These are phyloP conservation scores for Chimonanthus praecox DNA, from an alignment of 164 flowering plant species.

Conservation along the genomic window DNA sequence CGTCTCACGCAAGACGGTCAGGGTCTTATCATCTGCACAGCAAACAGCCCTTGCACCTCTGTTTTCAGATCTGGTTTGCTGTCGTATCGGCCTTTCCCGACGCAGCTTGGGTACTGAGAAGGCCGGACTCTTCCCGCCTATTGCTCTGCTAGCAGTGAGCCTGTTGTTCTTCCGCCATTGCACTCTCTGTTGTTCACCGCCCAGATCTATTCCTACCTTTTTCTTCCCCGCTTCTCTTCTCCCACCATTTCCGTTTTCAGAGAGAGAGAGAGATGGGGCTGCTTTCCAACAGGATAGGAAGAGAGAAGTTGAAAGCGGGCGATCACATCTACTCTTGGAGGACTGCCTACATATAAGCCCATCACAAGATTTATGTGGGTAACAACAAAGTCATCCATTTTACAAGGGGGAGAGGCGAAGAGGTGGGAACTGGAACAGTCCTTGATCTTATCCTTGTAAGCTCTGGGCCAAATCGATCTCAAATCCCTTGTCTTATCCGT, in stretches of 20 bases:
- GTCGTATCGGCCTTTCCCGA: no score
- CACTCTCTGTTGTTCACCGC: no score
- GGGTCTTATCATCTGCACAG: no score
- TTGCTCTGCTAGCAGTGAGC: no score
- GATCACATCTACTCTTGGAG: constrained; percentile 95
- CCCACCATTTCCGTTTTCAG: not conserved
- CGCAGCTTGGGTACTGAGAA: no score
- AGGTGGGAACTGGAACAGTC: constrained; percentile 84
- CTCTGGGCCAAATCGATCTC: constrained; percentile 28
- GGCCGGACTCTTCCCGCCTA: no score
- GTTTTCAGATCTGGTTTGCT: no score
- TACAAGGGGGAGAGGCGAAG: constrained; percentile 69
- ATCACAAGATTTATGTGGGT: constrained; percentile 83
- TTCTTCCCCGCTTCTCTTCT: not conserved
- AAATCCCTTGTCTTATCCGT: constrained; percentile 34
- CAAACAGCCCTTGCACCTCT: no score
- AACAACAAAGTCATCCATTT: constrained; percentile 78
- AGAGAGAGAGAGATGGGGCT: constrained; percentile 5
- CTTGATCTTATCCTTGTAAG: constrained; percentile 54
- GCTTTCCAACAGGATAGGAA: constrained; percentile 34
- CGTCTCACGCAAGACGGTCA: no score
- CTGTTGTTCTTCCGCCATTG: no score
- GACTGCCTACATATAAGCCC: constrained; percentile 69
- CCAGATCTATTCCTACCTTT: no score
- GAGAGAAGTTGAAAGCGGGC: constrained; percentile 57